These are phyloP conservation scores for Trichoderma endophyticum DNA, from an alignment of 2,329 filamentous ascomycete genomes.

Conservation along the genomic window DNA sequence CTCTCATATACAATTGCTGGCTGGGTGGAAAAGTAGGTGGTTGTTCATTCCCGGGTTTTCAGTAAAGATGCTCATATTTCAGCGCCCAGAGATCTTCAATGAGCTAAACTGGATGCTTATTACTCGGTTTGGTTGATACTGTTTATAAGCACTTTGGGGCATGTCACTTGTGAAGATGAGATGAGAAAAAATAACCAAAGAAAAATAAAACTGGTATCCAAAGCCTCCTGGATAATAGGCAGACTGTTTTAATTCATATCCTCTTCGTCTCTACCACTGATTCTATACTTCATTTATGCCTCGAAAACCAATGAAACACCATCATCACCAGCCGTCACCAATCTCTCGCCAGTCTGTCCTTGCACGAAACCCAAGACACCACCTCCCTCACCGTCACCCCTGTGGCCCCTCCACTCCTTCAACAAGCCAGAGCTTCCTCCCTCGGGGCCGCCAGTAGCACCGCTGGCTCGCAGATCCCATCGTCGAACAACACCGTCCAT, in stretches of 20 bases:
- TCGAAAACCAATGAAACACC: conserved; percentile 66
- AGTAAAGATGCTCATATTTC: background rate
- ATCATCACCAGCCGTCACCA: conserved; percentile 92
- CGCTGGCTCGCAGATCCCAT: conserved; percentile 71
- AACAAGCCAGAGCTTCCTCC: conserved; percentile 62
- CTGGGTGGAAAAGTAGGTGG: fast-evolving
- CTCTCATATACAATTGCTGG: background rate
- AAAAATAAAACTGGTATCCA: background rate
- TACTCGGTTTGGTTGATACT: background rate
- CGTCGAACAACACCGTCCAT: conserved; percentile 88
- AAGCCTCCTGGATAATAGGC: background rate
- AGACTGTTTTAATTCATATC: background rate
- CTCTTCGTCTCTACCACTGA: background rate
- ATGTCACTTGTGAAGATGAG: background rate
- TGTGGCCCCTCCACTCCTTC: conserved; percentile 87
- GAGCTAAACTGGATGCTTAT: background rate
- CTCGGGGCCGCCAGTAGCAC: conserved; percentile 30
- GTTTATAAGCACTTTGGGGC: background rate
- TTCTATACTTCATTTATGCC: conserved; percentile 34
- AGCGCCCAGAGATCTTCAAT: background rate
- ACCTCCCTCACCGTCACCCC: conserved; percentile 79
- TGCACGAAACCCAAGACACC: conserved; percentile 91
- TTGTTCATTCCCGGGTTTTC: background rate
- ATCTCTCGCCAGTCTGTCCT: conserved; percentile 65
- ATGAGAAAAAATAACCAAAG: no score